phyloP scores from a whole-genome alignment of 768 basidiomycete genomes.

The Lactifluus piperatus region DNA sequence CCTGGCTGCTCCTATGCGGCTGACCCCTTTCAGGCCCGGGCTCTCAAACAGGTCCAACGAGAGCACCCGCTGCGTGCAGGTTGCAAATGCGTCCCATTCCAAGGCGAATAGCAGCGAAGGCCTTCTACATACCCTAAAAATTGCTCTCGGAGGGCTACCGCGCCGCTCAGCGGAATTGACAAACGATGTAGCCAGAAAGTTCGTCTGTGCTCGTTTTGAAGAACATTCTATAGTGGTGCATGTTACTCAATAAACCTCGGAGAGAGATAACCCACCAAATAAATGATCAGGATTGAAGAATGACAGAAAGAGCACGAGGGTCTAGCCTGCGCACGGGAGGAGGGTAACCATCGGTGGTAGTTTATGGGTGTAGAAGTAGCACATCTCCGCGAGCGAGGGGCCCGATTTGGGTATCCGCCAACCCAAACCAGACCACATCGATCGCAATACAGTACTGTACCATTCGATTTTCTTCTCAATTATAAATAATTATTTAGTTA shows the following conservation, averaged over 20 bases:
- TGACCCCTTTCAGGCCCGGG: conserved; percentile 35
- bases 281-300: conserved; percentile 42
- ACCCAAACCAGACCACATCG: no score
- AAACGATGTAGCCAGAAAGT: conserved; percentile 64
- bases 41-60: conserved; percentile 56
- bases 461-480: no score
- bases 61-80: conserved; percentile 52
- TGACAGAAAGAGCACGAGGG: conserved; percentile 59
- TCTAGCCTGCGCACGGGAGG: conserved; percentile 73
- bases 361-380: conserved; percentile 79
- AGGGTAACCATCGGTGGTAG: conserved; percentile 73
- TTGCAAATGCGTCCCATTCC: conserved; percentile 33
- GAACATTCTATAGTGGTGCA: conserved; percentile 61
- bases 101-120: conserved; percentile 48
- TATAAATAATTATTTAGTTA: no score
- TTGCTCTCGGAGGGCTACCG: no score
- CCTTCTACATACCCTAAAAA: no score
- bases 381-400: conserved; percentile 76
- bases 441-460: no score
- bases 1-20: conserved; percentile 20
- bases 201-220: conserved; percentile 57
- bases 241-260: conserved; percentile 36
- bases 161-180: conserved; percentile 80
- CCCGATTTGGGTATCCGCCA: no score
- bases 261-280: conserved; percentile 37